A percentile compares a stretch with the other conserved stretches of the same genome.
Conservation (phyloP, 208 protist genomes). For the Leishmania gerbilli region DNA sequence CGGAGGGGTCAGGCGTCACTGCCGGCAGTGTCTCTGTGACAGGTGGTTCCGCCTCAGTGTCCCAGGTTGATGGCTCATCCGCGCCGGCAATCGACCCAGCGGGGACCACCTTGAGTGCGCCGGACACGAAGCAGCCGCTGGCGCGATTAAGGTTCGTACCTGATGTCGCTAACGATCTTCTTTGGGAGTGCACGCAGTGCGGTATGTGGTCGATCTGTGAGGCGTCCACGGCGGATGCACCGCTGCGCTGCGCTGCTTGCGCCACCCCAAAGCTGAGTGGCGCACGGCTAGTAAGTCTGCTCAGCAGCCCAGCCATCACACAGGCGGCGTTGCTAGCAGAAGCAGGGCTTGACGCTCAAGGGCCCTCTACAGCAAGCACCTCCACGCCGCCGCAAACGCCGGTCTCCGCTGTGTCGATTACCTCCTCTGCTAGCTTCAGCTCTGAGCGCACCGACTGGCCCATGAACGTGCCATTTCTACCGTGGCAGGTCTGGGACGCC, state of each 20-base stretch:
- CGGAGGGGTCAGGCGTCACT: neutral
- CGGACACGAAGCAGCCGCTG: neutral
- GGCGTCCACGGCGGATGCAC: constrained; percentile 24
- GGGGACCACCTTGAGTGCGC: neutral
- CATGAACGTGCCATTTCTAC: constrained; percentile 82
- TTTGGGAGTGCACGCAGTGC: constrained; percentile 90
- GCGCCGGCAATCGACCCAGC: neutral
- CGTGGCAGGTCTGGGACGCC: constrained; percentile 91
- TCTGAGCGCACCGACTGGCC: constrained; percentile 69
- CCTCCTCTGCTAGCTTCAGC: constrained; percentile 19
- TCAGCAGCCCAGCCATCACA: constrained; percentile 30
- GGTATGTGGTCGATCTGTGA: constrained; percentile 61
- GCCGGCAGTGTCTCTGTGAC: neutral
- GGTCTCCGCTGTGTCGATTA: neutral
- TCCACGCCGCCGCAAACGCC: neutral
- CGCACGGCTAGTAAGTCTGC: constrained; percentile 31
- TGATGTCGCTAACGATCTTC: constrained; percentile 39
- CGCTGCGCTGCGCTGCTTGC: constrained; percentile 54
- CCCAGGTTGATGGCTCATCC: neutral
- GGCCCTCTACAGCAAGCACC: neutral
- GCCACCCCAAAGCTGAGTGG: constrained; percentile 56
- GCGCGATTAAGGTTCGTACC: no score
- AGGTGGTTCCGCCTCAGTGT: neutral
- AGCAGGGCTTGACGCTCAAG: neutral
- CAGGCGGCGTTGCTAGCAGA: constrained; percentile 12